A percentile compares a stretch with the other conserved stretches of the same genome.
phyloP scores from a whole-genome alignment of 2,329 filamentous ascomycete genomes.

The Plenodomus lindquistii region DNA sequence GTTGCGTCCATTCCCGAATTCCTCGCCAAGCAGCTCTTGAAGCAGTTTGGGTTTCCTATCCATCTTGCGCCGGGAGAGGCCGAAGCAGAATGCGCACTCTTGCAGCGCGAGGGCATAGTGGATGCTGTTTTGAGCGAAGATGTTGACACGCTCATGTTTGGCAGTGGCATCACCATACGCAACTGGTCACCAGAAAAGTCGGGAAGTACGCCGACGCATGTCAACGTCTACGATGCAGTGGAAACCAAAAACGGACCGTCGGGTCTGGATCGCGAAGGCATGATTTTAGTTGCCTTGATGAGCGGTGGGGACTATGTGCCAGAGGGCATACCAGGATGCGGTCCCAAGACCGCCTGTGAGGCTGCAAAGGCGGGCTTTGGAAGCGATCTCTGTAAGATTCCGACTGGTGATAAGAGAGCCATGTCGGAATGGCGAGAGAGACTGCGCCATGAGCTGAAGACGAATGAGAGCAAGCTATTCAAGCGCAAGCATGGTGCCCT shows the following conservation, averaged over 20 bases:
- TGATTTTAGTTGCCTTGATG: slow-evolving; percentile 93
- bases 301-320: slow-evolving; percentile 94
- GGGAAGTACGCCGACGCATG: slow-evolving; percentile 78
- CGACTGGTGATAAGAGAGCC: slow-evolving; percentile 61
- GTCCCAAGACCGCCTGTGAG: slow-evolving; percentile 85
- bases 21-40: slow-evolving; percentile 80
- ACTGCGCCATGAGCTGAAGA: slow-evolving; percentile 74
- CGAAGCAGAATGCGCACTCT: slow-evolving; percentile 89
- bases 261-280: slow-evolving; percentile 79
- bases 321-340: slow-evolving; percentile 84
- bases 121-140: slow-evolving; percentile 96
- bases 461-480: slow-evolving; percentile 84
- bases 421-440: slow-evolving; percentile 72
- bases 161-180: slow-evolving; percentile 75
- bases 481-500: slow-evolving; percentile 73
- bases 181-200: slow-evolving; percentile 79
- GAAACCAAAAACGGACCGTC: slow-evolving; percentile 58
- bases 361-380: slow-evolving; percentile 90
- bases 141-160: slow-evolving; percentile 97
- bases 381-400: slow-evolving; percentile 69
- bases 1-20: slow-evolving; percentile 70
- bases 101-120: slow-evolving; percentile 71
- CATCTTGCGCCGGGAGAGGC: slow-evolving; percentile 93
- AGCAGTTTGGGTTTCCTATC: slow-evolving; percentile 79
- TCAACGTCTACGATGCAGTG: slow-evolving; percentile 75